Conservation (phyloP, 2,329 filamentous ascomycete genomes). For the Ophiocordyceps australis region DNA sequence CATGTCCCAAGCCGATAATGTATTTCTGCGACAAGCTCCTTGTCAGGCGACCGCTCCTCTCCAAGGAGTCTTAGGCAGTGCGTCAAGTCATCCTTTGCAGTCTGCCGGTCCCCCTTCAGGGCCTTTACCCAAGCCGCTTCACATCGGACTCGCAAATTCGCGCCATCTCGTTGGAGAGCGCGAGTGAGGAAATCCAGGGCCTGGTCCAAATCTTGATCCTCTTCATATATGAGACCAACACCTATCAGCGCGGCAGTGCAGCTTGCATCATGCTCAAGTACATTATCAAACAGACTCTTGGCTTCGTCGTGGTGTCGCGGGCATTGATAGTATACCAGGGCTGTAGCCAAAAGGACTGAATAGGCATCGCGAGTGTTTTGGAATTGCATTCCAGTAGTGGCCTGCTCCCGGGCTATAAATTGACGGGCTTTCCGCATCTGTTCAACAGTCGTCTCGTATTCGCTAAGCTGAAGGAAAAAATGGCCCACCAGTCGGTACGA, state of each 20-base stretch:
- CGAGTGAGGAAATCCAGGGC: slow-evolving; percentile 67
- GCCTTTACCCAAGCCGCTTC: slow-evolving; percentile 90
- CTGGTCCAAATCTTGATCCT: slow-evolving; percentile 73
- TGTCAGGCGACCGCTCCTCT: slow-evolving; percentile 31
- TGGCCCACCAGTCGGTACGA: slow-evolving; percentile 70
- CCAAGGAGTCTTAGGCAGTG: slow-evolving; percentile 48
- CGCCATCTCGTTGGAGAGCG: slow-evolving; percentile 53
- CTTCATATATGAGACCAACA: slow-evolving; percentile 79
- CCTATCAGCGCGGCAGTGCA: slow-evolving; percentile 76
- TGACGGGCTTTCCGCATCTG: slow-evolving; percentile 57
- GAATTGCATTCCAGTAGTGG: slow-evolving; percentile 51
- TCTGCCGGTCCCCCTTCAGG: slow-evolving; percentile 55
- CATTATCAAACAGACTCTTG: slow-evolving; percentile 65
- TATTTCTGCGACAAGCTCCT: slow-evolving; percentile 66
- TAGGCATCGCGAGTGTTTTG: slow-evolving; percentile 55
- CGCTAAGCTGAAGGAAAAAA: slow-evolving; percentile 71
- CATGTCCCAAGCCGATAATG: slow-evolving; percentile 78
- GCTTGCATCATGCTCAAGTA: slow-evolving; percentile 56
- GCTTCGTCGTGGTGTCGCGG: slow-evolving; percentile 83
- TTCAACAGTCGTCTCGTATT: slow-evolving; percentile 67
- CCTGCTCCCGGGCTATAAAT: slow-evolving; percentile 38
- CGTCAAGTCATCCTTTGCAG: slow-evolving; percentile 52
- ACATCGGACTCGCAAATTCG: slow-evolving; percentile 61
- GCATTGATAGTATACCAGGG: slow-evolving; percentile 76
- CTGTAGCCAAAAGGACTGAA: slow-evolving; percentile 65